Evolutionary conservation across 1,284 basidiomycete species (phyloP), one percentile per base, ranked within the genome.

Genomic region (Trametes polyzona): DNA sequence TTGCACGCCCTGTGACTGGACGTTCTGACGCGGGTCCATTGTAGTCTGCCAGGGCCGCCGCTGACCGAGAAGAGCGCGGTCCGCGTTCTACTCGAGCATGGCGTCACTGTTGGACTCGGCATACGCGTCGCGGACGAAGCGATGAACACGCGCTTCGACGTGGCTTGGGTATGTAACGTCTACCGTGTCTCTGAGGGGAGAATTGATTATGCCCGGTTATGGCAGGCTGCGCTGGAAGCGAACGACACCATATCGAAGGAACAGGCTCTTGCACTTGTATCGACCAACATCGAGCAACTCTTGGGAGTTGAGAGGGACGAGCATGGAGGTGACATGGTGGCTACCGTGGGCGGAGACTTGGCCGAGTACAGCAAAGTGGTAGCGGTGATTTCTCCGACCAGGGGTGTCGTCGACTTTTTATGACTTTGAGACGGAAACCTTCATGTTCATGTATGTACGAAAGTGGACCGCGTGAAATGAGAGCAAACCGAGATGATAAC

Each of bases 21-120:
- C 10, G n/a, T n/a, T 9, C 21, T 10, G 19, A 16, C 8, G 2
- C 29, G 17, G 24, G 26, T 14, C 76, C 9, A 47, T 27, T n/a
- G n/a, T 9, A 87, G 85, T 51, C 72, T 92, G 17, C 78, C 88
- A 30, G 90, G 90, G 0, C 87, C 87, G 7, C 92, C 91, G 0
- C 71, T 93, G 16, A 82, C 83, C 0, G 69, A 78, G 47, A 75
- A 83, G 27, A 88, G 78, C 37, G 78, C 84, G 0, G 72, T 89
- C 9, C 71, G 78, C 2, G 73, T 76, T 48, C 76, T 93, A 4
- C 67, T 82, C 24, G 73, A 75, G 4, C 77, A 86, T 44, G 87
- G 87, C 55, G 86, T 93, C 36, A 86, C 78, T 2, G 85, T 92
- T 23, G 91, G 81, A 1, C 67, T 93, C 40, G 88, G 88, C 14